Evolutionary conservation across 495 filamentous ascomycete species (phyloP).

Genomic region (Monascus purpureus): DNA sequence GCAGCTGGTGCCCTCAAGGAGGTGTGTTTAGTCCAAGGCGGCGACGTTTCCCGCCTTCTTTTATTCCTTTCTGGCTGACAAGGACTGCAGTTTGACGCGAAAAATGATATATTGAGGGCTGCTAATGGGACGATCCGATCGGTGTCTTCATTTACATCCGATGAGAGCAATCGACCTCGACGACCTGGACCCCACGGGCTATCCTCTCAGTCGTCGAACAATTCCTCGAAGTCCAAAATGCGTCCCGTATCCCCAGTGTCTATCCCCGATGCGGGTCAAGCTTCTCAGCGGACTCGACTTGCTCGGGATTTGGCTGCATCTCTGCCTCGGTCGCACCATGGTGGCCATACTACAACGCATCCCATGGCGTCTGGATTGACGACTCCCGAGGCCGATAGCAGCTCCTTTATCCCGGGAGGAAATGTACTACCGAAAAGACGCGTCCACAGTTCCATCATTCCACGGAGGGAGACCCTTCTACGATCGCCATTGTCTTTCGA

Average conservation of each 20-base stretch:
- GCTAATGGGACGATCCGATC: slow-evolving; percentile 44
- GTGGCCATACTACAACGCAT: slow-evolving; percentile 14
- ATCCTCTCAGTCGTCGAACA: slow-evolving; percentile 14
- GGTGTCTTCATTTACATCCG: slow-evolving; percentile 25
- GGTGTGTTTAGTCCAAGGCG: slow-evolving; percentile 29
- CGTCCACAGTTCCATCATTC: slow-evolving; percentile 20
- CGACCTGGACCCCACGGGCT: slow-evolving; percentile 13
- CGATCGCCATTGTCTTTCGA: slow-evolving; percentile 27
- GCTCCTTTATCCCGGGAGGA: slow-evolving; percentile 17
- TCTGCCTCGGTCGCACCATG: slow-evolving; percentile 12
- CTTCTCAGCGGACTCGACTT: slow-evolving; percentile 15
- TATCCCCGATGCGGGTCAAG: slow-evolving; percentile 42
- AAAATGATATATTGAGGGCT: slow-evolving; percentile 32
- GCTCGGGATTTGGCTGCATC: slow-evolving; percentile 23
- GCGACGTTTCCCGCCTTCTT: neutral
- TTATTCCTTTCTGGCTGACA: neutral
- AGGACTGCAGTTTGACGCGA: slow-evolving; percentile 29
- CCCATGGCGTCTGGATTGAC: slow-evolving; percentile 23
- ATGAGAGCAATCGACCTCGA: slow-evolving; percentile 14
- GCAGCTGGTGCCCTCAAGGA: slow-evolving; percentile 37
- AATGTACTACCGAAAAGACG: slow-evolving; percentile 14
- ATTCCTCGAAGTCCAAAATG: slow-evolving; percentile 20
- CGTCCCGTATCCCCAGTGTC: slow-evolving; percentile 45
- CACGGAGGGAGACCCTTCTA: slow-evolving; percentile 20
- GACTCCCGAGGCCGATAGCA: slow-evolving; percentile 30